Percentiles rank a stretch among this genome's conserved stretches.
Evolutionary conservation across 208 protist genomes (phyloP).

Genomic region (Zelonia costaricensis): DNA sequence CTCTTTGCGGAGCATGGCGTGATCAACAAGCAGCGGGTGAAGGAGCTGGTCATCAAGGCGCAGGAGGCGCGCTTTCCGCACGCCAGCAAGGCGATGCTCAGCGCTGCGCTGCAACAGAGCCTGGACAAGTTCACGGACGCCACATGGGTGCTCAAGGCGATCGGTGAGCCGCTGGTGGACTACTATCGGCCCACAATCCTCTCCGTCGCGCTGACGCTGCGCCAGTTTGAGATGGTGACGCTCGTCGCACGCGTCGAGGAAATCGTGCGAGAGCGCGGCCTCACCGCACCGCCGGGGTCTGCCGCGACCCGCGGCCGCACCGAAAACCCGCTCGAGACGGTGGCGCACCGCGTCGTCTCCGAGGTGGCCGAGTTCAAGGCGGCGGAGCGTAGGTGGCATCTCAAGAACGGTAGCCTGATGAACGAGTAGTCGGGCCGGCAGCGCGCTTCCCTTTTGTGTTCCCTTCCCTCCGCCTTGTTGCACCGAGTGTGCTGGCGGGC

Average conservation of each 20-base stretch:
- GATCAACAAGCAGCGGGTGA: conserved; percentile 80
- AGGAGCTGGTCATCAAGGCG: conserved; percentile 73
- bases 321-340: conserved; percentile 11
- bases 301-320: conserved; percentile 8
- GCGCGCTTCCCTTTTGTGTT: not conserved
- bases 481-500: too few species aligned
- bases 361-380: conserved; percentile 76
- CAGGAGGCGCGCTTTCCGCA: conserved; percentile 63
- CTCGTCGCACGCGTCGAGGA: conserved; percentile 39
- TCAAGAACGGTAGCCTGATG: conserved; percentile 70
- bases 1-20: conserved; percentile 85
- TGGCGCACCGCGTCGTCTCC: conserved; percentile 59
- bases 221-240: conserved; percentile 57
- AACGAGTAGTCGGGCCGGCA: conserved; percentile 12
- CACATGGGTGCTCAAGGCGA: conserved; percentile 77
- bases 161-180: conserved; percentile 71
- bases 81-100: conserved; percentile 81
- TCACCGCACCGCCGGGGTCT: conserved; percentile 16
- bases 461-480: too few species aligned
- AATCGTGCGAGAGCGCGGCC: conserved; percentile 12
- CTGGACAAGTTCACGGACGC: conserved; percentile 79
- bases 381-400: conserved; percentile 71
- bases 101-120: conserved; percentile 55
- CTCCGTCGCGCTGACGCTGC: conserved; percentile 49
- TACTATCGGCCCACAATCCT: conserved; percentile 74